Evolutionary conservation across 768 basidiomycete species (phyloP).

Genomic region (Russula dissimulans): DNA sequence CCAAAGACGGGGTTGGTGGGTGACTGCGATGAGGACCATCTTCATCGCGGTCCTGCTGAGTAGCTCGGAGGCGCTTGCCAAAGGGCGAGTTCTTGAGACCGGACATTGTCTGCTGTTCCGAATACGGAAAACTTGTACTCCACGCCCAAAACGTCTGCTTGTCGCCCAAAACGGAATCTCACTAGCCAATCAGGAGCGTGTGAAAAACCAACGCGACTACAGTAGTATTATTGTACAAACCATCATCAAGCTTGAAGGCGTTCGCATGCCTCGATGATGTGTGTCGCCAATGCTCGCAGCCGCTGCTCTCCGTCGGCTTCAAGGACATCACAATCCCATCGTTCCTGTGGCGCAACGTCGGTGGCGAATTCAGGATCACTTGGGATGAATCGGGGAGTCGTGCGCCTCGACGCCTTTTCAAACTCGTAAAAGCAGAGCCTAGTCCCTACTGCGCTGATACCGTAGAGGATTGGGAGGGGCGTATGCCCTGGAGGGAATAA

Average conservation of each 20-base stretch:
- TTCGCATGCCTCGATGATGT: no score
- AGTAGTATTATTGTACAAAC: no score
- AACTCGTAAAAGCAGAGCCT: neutral
- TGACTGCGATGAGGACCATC: constrained; percentile 43
- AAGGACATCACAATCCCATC: neutral
- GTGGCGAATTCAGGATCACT: neutral
- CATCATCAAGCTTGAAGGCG: no score
- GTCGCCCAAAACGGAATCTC: no score
- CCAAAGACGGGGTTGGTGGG: constrained; percentile 48
- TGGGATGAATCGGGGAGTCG: neutral
- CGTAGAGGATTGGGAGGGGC: neutral
- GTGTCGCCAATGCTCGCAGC: neutral
- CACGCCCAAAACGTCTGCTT: no score
- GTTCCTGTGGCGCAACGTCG: neutral
- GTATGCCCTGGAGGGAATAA: neutral
- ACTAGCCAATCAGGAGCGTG: no score
- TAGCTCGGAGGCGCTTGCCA: constrained; percentile 71
- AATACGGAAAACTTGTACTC: constrained; percentile 12
- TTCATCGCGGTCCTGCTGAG: constrained; percentile 54
- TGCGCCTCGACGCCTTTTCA: no score
- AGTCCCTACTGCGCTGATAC: neutral
- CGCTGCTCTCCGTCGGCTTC: neutral
- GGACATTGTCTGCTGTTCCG: constrained; percentile 39
- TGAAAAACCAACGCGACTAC: no score
- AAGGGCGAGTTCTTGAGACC: constrained; percentile 78